Conservation (phyloP, 306 rosid species). For the Vigna radiata region DNA sequence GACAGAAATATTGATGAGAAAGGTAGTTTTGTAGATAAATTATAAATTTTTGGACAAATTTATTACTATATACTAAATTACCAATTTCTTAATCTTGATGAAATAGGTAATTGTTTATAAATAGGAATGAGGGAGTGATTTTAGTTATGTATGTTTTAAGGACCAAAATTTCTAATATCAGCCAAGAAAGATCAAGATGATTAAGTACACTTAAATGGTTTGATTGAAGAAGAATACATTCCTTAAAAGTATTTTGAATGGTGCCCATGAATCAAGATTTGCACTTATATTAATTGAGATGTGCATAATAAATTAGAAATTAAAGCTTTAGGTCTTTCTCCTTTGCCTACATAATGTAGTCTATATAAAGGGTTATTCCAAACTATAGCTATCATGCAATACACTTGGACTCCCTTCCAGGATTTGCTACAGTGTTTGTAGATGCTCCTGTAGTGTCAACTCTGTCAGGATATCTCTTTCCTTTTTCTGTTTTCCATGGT, state of each 20-base stretch:
- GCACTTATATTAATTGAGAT: background rate
- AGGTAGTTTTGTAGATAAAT: background rate
- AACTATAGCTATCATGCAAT: slow-evolving; percentile 22
- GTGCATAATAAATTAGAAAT: slow-evolving; percentile 25
- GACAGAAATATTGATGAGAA: background rate
- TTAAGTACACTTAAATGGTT: slow-evolving; percentile 24
- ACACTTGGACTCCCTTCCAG: slow-evolving; percentile 27
- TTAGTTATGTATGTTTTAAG: slow-evolving; percentile 23
- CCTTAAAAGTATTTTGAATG: slow-evolving; percentile 31
- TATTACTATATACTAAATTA: background rate
- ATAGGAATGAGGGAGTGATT: background rate
- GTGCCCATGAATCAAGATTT: background rate
- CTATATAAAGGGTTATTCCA: slow-evolving; percentile 34
- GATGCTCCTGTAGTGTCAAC: slow-evolving; percentile 41
- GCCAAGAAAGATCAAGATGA: slow-evolving; percentile 15
- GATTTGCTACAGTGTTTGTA: slow-evolving; percentile 23
- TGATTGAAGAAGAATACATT: slow-evolving; percentile 30
- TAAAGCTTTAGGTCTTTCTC: slow-evolving; percentile 21
- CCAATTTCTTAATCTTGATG: background rate
- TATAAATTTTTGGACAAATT: background rate
- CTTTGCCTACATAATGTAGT: slow-evolving; percentile 25
- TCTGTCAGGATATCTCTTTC: slow-evolving; percentile 41
- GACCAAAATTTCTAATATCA: slow-evolving; percentile 23
- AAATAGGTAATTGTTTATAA: background rate
- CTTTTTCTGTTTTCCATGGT: slow-evolving; percentile 26